Conservation (phyloP, 1,284 basidiomycete genomes). For the Gymnopus androsaceus region DNA sequence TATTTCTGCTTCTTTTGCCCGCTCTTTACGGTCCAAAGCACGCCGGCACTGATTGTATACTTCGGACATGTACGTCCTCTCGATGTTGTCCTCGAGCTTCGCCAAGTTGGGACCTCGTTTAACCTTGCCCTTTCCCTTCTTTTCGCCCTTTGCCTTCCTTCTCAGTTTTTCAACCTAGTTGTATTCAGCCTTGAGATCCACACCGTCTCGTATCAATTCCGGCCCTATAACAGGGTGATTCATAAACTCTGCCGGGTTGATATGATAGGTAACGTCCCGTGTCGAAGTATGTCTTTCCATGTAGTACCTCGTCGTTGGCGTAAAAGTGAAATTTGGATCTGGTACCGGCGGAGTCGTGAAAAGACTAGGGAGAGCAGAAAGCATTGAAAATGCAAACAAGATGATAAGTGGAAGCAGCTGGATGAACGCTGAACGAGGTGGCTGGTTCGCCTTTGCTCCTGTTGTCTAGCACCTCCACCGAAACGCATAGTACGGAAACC, state of each 20-base stretch:
- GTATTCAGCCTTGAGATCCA: conserved; percentile 30
- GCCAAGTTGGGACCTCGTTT: conserved; percentile 43
- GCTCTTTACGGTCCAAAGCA: conserved; percentile 62
- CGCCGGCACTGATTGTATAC: conserved; percentile 72
- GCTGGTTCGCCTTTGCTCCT: conserved; percentile 32
- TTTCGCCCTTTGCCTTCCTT: conserved; percentile 22
- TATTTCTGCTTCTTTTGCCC: conserved; percentile 71
- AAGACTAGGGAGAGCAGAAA: conserved; percentile 81
- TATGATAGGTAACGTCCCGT: conserved; percentile 81
- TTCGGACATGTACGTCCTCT: conserved; percentile 69
- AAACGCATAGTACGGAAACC: conserved; percentile 70
- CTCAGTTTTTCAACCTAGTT: conserved; percentile 23
- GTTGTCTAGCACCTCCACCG: conserved; percentile 18
- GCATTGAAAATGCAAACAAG: conserved; percentile 81
- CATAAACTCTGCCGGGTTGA: conserved; percentile 80
- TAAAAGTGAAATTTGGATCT: conserved; percentile 83
- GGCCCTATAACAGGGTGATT: conserved; percentile 76
- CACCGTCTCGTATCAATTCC: conserved; percentile 58
- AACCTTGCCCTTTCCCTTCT: conserved; percentile 26
- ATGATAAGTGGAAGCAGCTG: conserved; percentile 89
- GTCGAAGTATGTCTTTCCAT: conserved; percentile 67
- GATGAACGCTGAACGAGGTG: conserved; percentile 70
- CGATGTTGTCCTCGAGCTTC: conserved; percentile 71
- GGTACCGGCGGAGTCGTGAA: conserved; percentile 69
- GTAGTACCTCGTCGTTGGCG: conserved; percentile 58